Percentiles rank a stretch among this genome's conserved stretches.
Conservation (phyloP, 2,329 filamentous ascomycete species). For the Fonsecaea pedrosoi region DNA sequence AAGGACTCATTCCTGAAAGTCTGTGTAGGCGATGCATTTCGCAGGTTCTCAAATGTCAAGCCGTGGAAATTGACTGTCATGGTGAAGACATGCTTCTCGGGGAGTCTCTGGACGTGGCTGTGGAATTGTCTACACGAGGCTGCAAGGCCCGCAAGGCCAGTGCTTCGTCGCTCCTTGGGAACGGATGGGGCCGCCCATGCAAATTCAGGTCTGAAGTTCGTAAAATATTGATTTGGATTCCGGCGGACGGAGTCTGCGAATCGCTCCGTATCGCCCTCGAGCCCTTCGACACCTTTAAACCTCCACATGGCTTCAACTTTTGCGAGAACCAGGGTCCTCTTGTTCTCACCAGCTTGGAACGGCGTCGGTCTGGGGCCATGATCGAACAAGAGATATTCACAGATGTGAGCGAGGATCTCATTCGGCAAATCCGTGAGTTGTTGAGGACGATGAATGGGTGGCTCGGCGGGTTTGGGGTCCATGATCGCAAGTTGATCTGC, state of each 20-base stretch:
- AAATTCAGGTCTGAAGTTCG: background rate
- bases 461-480: background rate
- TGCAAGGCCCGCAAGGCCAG: slow-evolving; percentile 1
- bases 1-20: background rate
- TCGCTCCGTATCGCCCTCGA: background rate
- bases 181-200: background rate
- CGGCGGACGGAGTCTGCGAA: background rate
- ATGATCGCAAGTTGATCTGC: background rate
- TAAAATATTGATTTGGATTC: too few relatives aligned
- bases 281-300: background rate
- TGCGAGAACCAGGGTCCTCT: background rate
- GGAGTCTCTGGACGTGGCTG: background rate
- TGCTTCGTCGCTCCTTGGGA: background rate
- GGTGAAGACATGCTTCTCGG: background rate
- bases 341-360: background rate
- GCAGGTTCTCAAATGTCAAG: slow-evolving; percentile 9
- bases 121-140: slow-evolving; percentile 4
- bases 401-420: slow-evolving; percentile 1
- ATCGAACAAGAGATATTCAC: background rate
- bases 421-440: background rate
- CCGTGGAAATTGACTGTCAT: background rate
- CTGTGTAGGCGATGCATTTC: background rate
- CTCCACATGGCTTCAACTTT: background rate
- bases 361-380: background rate
- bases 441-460: background rate